phyloP scores from a whole-genome alignment of 2,329 filamentous ascomycete genomes.

The Ophiostoma tasmaniense region DNA sequence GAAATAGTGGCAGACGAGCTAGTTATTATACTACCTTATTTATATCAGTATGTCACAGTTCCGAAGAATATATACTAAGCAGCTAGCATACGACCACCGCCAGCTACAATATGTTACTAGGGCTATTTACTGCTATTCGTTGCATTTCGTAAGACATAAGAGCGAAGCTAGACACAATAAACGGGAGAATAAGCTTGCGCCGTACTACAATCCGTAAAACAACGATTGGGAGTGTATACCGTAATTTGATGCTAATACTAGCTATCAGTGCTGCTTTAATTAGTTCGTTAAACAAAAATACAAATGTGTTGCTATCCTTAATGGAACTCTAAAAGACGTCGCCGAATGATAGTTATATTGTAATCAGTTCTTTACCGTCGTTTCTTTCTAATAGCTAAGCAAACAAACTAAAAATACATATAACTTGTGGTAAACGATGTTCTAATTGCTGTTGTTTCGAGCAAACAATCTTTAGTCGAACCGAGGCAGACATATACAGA shows the following conservation, averaged over 20 bases:
- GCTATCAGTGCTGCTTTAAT: too few relatives aligned
- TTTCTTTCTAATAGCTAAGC: too few relatives aligned
- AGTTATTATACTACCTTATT: not conserved
- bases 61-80: slow-evolving; percentile 10
- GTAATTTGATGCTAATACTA: not conserved
- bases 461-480: too few relatives aligned
- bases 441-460: too few relatives aligned
- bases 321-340: too few relatives aligned
- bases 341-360: too few relatives aligned
- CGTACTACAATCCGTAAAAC: not conserved
- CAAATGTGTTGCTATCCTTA: too few relatives aligned
- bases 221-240: not conserved
- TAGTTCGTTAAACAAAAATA: too few relatives aligned
- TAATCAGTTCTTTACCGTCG: too few relatives aligned
- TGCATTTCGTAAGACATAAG: slow-evolving; percentile 11
- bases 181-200: not conserved
- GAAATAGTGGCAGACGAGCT: not conserved
- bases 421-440: too few relatives aligned
- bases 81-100: slow-evolving; percentile 11
- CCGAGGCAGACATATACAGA: too few relatives aligned
- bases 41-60: not conserved
- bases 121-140: not conserved
- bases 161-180: slow-evolving; percentile 11
- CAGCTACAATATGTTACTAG: slow-evolving; percentile 14
- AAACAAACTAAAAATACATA: too few relatives aligned